Percentiles rank a stretch among this genome's conserved stretches.
Evolutionary conservation across 1,139 yeast genomes (phyloP).

Genomic region (Arxiozyma bovina): DNA sequence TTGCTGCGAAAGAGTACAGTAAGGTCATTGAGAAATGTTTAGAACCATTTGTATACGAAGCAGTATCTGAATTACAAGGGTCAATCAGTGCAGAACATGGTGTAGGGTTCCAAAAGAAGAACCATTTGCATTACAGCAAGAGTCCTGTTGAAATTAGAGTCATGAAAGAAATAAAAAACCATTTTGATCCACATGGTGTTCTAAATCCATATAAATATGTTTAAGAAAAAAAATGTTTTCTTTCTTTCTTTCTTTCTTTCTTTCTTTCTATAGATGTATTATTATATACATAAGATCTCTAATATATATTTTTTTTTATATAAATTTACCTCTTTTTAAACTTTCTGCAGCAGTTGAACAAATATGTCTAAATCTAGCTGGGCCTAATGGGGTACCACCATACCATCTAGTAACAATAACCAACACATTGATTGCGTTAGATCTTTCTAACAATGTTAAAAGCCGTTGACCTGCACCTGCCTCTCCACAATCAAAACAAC

Average conservation of each 20-base stretch:
- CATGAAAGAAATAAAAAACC: slow-evolving; percentile 69
- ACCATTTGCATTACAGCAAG: slow-evolving; percentile 78
- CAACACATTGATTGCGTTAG: slow-evolving; percentile 43
- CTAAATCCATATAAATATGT: slow-evolving; percentile 89
- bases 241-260: neutral
- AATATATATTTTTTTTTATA: slow-evolving; percentile 20
- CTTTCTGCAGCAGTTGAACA: slow-evolving; percentile 44
- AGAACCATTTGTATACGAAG: slow-evolving; percentile 91
- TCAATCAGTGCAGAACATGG: slow-evolving; percentile 97
- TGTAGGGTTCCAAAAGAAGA: slow-evolving; percentile 89
- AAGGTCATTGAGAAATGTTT: slow-evolving; percentile 66
- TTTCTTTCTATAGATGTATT: neutral
- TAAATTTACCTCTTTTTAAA: slow-evolving; percentile 23
- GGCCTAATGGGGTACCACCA: slow-evolving; percentile 60
- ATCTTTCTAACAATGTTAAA: slow-evolving; percentile 41
- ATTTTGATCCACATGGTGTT: slow-evolving; percentile 82
- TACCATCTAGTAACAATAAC: slow-evolving; percentile 67
- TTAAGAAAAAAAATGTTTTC: slow-evolving; percentile 6
- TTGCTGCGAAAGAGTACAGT: slow-evolving; percentile 75
- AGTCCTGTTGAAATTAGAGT: slow-evolving; percentile 55
- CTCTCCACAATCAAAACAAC: slow-evolving; percentile 57
- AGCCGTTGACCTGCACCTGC: slow-evolving; percentile 54
- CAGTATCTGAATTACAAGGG: slow-evolving; percentile 69
- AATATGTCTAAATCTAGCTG: slow-evolving; percentile 56
- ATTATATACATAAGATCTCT: too few relatives aligned